Evolutionary conservation across 2,329 filamentous ascomycete species (phyloP).

Genomic region (Talaromyces verruculosus): DNA sequence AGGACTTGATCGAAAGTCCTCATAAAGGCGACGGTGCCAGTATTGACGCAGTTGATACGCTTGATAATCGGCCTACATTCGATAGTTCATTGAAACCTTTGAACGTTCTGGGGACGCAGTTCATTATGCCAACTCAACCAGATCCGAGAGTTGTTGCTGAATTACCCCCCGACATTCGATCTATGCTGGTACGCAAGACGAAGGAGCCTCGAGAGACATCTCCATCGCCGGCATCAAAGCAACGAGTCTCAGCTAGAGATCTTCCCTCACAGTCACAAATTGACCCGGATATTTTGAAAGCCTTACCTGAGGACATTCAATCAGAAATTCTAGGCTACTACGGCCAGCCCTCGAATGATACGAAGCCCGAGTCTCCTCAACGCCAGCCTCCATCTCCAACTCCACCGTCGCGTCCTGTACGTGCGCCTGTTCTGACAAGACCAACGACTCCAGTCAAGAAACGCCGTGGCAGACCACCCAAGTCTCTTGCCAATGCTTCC

Average conservation of each 20-base stretch:
- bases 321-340: slow-evolving; percentile 79
- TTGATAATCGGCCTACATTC: slow-evolving; percentile 34
- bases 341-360: slow-evolving; percentile 31
- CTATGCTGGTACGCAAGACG: slow-evolving; percentile 66
- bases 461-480: slow-evolving; percentile 51
- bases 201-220: slow-evolving; percentile 33
- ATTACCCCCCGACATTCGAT: slow-evolving; percentile 78
- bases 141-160: slow-evolving; percentile 81
- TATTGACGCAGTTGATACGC: slow-evolving; percentile 28
- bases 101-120: slow-evolving; percentile 84
- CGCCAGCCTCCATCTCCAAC: slow-evolving; percentile 42
- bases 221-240: slow-evolving; percentile 36
- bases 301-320: slow-evolving; percentile 81
- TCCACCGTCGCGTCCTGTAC: slow-evolving; percentile 5
- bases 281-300: slow-evolving; percentile 79
- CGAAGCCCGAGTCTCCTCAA: slow-evolving; percentile 33
- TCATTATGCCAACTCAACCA: slow-evolving; percentile 77
- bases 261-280: slow-evolving; percentile 71
- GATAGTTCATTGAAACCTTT: slow-evolving; percentile 59
- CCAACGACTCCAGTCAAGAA: slow-evolving; percentile 67
- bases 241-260: slow-evolving; percentile 28
- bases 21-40: slow-evolving; percentile 35
- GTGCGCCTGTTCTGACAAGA: slow-evolving; percentile 37
- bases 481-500: slow-evolving; percentile 46
- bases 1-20: slow-evolving; percentile 51